Base-by-base conservation (phyloP, 2,329 filamentous ascomycete genomes). In the Madurella mycetomatis region DNA sequence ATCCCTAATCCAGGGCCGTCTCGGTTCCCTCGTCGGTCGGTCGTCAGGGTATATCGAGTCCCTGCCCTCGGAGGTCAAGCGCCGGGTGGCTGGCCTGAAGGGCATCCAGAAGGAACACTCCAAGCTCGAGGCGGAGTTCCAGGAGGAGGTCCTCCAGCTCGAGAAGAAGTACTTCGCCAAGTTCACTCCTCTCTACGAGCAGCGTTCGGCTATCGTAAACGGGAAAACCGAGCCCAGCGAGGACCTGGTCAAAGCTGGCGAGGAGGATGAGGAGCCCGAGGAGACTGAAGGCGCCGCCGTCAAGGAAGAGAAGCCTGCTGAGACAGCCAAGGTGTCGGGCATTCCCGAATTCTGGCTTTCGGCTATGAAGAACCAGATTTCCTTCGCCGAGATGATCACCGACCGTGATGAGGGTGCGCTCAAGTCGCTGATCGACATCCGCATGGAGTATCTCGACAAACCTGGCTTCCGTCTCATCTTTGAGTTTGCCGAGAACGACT, bases 141-240 rank as follows among this genome's bases (percentile, higher is more conserved):
- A 99, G 73, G 92, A 97, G 74, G 95, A 97, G 77, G 92, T 99
- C 59, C 83, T 99, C 55, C 87, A 96, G 74, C 84, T 99, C 30
- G 94, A 99, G 82, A 99, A 99, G 84, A 96, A 96, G 78, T 99
- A 96, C 76, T 97, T 97, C 67, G 90, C 89, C 76, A 97, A 97
- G 77, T 99, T 96, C 77, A 95, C 90, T 51, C 94, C 94, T 57
- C 84, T 99, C 47, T 99, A 99, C 77, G 79, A 96, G 81, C 94
- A 94, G 81, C 92, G 94, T 73, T 84, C 92, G 59, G 82, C 86
- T 66, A 97, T 99, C 65, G 81, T 99, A 73, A 97, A 96, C 75
- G 94, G 94, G 65, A 76, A 77, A 60, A 72, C 78, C 57, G 94
- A 99, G 78, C 94, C 94, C 31, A 90, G 88, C 57, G 89, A 95